Evolutionary conservation across 2,329 filamentous ascomycete genomes (phyloP), one percentile per base, ranked within the genome.

Genomic region (Penicillium sp.): DNA sequence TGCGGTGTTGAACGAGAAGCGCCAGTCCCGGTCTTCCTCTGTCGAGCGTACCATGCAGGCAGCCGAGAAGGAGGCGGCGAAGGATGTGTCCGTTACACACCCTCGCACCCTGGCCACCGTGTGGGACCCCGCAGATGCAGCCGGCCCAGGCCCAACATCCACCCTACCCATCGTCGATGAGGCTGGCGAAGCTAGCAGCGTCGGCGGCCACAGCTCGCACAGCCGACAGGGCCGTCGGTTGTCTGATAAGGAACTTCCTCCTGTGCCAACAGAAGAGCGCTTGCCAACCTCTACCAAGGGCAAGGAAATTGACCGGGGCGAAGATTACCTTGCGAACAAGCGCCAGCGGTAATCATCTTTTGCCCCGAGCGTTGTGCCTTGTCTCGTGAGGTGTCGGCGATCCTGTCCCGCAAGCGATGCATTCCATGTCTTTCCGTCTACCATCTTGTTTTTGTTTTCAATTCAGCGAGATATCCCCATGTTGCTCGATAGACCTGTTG

Each of bases 111-210:
- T 93, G 51, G 78, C 78, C 60, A 87, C 80, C 61, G 83, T 82
- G 67, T 84, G 80, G 73, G 91, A 82, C 78, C 85, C 80, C 24
- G 84, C 81, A 72, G 82, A 89, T 70, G 75, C 88, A 75, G 72
- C 75, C 74, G 72, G 84, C 79, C 82, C 84, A 15, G 77, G 82
- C 13, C 74, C 73, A 28, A 81, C 84, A 13, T 83, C 83, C 35
- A 88, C 84, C 1, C 80, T 98, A 2, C 94, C 94, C 0, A 89
- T 97, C 10, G 93, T 98, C 7, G 91, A 97, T 68, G 94, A 98
- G 78, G 90, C 88, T n/a, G 91, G 88, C 5, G 94, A 97, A 76
- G 89, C 84, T 10, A 86, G 84, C 8, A 91, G 89, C 62, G 84
- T 88, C 26, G 87, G 88, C 1, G 86, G 84, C 33, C 84, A 84